Base-by-base conservation (phyloP, 2,329 filamentous ascomycete species). In the Didymellaceae sp. region DNA sequence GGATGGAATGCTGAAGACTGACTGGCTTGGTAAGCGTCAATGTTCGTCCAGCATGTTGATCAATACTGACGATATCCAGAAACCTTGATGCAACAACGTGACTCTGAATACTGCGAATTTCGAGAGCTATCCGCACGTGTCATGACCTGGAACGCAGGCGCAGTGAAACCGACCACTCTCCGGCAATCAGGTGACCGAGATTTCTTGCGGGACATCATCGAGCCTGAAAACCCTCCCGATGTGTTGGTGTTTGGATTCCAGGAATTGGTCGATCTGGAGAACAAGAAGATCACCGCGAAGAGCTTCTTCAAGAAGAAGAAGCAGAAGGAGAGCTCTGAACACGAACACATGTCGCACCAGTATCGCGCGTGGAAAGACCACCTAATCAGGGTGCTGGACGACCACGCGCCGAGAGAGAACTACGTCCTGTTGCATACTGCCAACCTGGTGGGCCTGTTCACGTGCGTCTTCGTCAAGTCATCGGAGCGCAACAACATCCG, bases 331-430 rank as follows among this genome's bases (percentile, higher is more conserved):
- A 85, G 87, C 9, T 85, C 88, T 1, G 88, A 91, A 41, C 87
- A 90, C 63, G 91, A 97, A 71, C 76, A 92, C 61, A 97, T 97
- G 90, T 95, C 91, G 73, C 92, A 95, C 61, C 92, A 97, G 68
- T 99, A 99, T 72, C 89, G 94, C 57, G 91, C 95, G 54, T 99
- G 94, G 94, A 85, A 91, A 66, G 91, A 97, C 70, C 92, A 96
- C 70, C 79, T 99, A 22, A 86, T 89, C 31, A 85, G 89, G 52
- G 86, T 86, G 43, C 79, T 99, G 30, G 90, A 96, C 66, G 90
- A 96, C 59, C 86, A 87, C 64, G 89, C 94, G 83, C 88, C 89
- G 0, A 75, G 82, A 6, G 83, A 89, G 45, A 85, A 91, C 56
- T 99, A 97, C 67, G 86, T 91, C 37, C 82, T 96, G 5, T 79